phyloP scores from a whole-genome alignment of 2,329 filamentous ascomycete genomes.

The Diplocarpon mali region DNA sequence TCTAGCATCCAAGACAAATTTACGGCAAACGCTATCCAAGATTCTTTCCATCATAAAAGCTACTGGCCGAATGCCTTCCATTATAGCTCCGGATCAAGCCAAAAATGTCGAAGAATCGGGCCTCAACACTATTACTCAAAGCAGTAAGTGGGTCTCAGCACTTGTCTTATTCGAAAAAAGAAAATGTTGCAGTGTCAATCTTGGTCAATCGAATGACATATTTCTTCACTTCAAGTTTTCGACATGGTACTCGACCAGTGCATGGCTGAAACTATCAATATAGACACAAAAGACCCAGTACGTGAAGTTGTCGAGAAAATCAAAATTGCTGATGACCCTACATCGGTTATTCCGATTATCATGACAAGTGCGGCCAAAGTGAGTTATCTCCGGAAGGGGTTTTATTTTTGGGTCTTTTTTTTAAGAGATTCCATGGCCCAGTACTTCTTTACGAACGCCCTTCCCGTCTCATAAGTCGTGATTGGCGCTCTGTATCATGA shows the following conservation, averaged over 20 bases:
- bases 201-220: too few species aligned
- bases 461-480: too few species aligned
- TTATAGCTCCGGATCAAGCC: slow-evolving; percentile 51
- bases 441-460: too few species aligned
- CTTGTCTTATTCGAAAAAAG: background rate
- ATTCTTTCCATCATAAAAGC: slow-evolving; percentile 70
- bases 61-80: slow-evolving; percentile 59
- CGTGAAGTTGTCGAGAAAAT: slow-evolving; percentile 43
- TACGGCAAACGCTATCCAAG: slow-evolving; percentile 61
- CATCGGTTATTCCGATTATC: slow-evolving; percentile 62
- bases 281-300: slow-evolving; percentile 44
- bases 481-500: too few species aligned
- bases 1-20: slow-evolving; percentile 59
- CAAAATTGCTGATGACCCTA: slow-evolving; percentile 27
- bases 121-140: slow-evolving; percentile 43
- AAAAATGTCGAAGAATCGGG: slow-evolving; percentile 35
- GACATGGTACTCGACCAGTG: background rate
- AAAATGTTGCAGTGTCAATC: too few species aligned
- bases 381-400: too few species aligned
- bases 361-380: slow-evolving; percentile 68
- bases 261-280: background rate
- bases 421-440: too few species aligned
- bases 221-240: background rate
- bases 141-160: slow-evolving; percentile 7
- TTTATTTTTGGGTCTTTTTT: too few species aligned